Evolutionary conservation across 2,329 filamentous ascomycete genomes (phyloP).

Genomic region (Trichoderma sp.): DNA sequence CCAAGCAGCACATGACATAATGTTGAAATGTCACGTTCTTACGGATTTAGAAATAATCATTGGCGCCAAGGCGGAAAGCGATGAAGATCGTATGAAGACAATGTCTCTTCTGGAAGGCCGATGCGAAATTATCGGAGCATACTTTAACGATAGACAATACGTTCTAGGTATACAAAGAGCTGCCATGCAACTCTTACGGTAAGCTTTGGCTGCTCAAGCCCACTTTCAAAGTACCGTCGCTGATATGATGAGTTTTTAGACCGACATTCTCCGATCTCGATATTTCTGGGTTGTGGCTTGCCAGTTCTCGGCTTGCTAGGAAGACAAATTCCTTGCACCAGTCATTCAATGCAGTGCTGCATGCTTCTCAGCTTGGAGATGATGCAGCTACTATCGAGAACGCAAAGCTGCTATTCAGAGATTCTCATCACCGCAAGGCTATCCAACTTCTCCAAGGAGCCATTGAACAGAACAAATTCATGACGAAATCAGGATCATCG

Average conservation of each 20-base stretch:
- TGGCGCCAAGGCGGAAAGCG: constrained; percentile 43
- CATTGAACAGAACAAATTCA: constrained; percentile 77
- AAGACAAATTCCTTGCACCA: constrained; percentile 82
- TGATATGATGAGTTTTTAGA: constrained; percentile 31
- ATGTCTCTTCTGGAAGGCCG: constrained; percentile 60
- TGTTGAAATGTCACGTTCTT: constrained; percentile 83
- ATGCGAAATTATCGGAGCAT: constrained; percentile 86
- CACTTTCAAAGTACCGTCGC: not conserved
- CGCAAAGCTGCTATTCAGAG: constrained; percentile 86
- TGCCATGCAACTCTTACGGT: constrained; percentile 76
- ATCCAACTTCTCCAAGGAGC: constrained; percentile 88
- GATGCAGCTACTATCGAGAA: constrained; percentile 91
- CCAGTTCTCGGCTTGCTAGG: constrained; percentile 78
- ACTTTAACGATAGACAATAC: constrained; percentile 91
- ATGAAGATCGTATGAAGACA: constrained; percentile 37
- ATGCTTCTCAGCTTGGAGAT: constrained; percentile 80
- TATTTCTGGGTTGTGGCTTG: constrained; percentile 80
- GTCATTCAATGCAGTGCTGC: constrained; percentile 90
- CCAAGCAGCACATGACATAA: constrained; percentile 77
- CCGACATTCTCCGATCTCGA: constrained; percentile 67
- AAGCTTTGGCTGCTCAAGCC: constrained; percentile 31
- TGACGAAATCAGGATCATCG: constrained; percentile 44
- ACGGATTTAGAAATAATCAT: constrained; percentile 82
- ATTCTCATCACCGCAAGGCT: constrained; percentile 89
- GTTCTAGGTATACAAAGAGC: constrained; percentile 82